phyloP scores from a whole-genome alignment of 306 rosid genomes.

The Albizia julibrissin region DNA sequence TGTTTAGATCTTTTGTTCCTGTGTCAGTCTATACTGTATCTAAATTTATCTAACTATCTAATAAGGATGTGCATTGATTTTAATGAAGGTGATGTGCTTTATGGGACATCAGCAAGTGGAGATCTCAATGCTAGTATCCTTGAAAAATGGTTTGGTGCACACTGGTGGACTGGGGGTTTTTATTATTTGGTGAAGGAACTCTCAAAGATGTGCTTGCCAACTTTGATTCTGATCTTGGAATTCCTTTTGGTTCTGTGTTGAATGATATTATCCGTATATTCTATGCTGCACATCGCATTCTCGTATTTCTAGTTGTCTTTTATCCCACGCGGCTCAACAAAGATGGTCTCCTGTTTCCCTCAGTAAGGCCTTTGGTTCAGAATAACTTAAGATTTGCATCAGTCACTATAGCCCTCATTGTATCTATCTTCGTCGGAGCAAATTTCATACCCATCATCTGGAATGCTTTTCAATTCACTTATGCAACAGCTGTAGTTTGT shows the following conservation, averaged over 20 bases:
- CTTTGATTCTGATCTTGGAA: conserved; percentile 82
- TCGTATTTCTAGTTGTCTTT: conserved; percentile 91
- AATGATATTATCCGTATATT: conserved; percentile 88
- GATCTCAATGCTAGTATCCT: conserved; percentile 78
- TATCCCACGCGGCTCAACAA: conserved; percentile 78
- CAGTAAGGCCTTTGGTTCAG: conserved; percentile 67
- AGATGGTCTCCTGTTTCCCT: conserved; percentile 79
- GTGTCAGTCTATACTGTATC: neutral
- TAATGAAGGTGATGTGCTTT: conserved; percentile 86
- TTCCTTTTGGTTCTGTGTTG: conserved; percentile 72
- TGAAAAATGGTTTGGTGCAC: conserved; percentile 92
- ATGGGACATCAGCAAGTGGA: conserved; percentile 83
- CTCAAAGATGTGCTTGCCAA: conserved; percentile 93
- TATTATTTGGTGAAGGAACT: conserved; percentile 81
- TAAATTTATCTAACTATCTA: conserved; percentile 24
- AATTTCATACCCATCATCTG: conserved; percentile 74
- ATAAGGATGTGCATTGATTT: conserved; percentile 35
- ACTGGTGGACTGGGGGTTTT: conserved; percentile 91
- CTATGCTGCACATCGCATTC: conserved; percentile 91
- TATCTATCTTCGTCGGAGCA: conserved; percentile 58
- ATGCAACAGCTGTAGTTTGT: conserved; percentile 55
- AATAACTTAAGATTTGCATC: conserved; percentile 72
- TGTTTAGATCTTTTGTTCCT: neutral
- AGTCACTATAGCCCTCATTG: conserved; percentile 48
- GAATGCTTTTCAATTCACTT: conserved; percentile 70